These are phyloP conservation scores for Amphicarpaea edgeworthii DNA, from an alignment of 306 rosid genomes.

Conservation along the genomic window DNA sequence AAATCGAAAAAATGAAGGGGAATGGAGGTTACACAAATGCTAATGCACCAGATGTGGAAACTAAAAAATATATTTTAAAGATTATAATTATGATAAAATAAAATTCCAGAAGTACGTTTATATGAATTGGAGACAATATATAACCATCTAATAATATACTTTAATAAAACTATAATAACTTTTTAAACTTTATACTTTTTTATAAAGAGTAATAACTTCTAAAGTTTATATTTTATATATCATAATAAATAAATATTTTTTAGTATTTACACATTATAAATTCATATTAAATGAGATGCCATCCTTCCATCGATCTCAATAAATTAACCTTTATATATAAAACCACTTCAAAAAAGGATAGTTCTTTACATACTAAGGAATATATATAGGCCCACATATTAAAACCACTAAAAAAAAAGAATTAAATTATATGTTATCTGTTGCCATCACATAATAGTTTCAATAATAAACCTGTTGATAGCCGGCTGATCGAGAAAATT, in stretches of 20 bases:
- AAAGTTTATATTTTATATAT: not conserved
- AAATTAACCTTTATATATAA: not conserved
- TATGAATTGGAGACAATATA: not conserved
- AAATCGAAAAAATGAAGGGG: no score
- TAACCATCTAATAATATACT: not conserved
- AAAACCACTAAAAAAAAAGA: not conserved
- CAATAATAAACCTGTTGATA: not conserved
- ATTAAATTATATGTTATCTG: not conserved
- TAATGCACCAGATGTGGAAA: no score
- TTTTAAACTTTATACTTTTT: not conserved
- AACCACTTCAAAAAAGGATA: not conserved
- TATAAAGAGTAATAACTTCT: not conserved
- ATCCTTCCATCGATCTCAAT: not conserved
- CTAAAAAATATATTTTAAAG: no score
- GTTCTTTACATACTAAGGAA: not conserved
- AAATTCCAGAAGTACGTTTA: not conserved
- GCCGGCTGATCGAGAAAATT: constrained; percentile 26
- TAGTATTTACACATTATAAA: not conserved
- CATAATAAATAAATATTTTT: not conserved
- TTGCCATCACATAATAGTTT: constrained; percentile 14
- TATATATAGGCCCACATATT: not conserved
- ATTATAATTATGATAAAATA: no score
- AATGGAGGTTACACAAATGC: no score
- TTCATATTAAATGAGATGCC: not conserved
- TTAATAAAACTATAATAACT: not conserved